Evolutionary conservation across 345 rosid genomes (phyloP).

Genomic region (Gossypium anomalum): DNA sequence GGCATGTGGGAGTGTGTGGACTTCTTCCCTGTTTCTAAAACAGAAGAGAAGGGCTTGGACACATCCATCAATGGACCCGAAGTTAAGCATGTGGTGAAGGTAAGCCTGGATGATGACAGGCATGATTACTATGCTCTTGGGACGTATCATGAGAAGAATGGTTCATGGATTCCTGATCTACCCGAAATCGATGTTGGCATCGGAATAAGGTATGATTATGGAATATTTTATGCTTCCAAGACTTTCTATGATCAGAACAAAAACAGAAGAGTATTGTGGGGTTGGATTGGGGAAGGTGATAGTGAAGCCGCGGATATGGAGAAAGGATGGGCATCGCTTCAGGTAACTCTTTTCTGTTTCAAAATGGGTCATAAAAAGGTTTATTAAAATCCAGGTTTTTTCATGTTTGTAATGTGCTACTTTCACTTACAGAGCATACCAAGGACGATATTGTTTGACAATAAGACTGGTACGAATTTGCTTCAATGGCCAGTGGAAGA

Average conservation of each 20-base stretch:
- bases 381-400: not conserved
- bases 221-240: constrained; percentile 65
- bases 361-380: not conserved
- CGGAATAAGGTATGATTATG: constrained; percentile 67
- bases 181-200: constrained; percentile 58
- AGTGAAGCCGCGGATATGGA: constrained; percentile 49
- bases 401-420: not conserved
- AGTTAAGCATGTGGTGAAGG: constrained; percentile 59
- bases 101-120: constrained; percentile 56
- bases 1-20: constrained; percentile 98
- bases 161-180: constrained; percentile 51
- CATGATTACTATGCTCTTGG: constrained; percentile 67
- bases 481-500: constrained; percentile 90
- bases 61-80: constrained; percentile 46
- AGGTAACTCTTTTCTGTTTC: constrained; percentile 30
- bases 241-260: constrained; percentile 55
- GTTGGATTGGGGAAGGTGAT: constrained; percentile 70
- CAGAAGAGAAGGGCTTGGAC: constrained; percentile 36
- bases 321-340: constrained; percentile 78
- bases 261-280: constrained; percentile 56
- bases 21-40: constrained; percentile 46
- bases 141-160: constrained; percentile 41
- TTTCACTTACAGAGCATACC: constrained; percentile 51
- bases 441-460: constrained; percentile 58
- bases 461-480: constrained; percentile 52